Base-by-base conservation (phyloP, 768 basidiomycete species). In the Leccinum barrowsii region DNA sequence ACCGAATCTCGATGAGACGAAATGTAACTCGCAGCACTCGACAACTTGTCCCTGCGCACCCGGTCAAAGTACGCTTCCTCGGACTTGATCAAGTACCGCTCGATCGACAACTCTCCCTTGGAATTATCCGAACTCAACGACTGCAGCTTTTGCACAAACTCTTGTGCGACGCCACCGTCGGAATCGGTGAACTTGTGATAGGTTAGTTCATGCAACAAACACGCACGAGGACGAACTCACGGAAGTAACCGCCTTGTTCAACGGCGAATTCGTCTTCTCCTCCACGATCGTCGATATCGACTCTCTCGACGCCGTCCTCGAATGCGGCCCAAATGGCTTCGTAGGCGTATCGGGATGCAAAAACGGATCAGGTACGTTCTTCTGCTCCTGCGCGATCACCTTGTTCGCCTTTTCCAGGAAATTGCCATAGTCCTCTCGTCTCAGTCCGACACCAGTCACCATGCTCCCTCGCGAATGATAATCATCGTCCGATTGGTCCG, bases 11-110 rank as follows among this genome's bases (percentile, higher is more conserved):
- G 85, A 51, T 84, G 81, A 17, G 90, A 89, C 32, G 89, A 90
- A 47, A 85, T 80, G 56, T 90, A 76, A 72, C 91, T 92, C 10
- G 87, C 85, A 26, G 92, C 92, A 66, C 85, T 89, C 24, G 85
- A 85, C 47, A 96, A 77, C 77, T 91, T 94, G 64, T 95, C 92
- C 73, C 86, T 90, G 68, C 89, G 85, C 62, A 94, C 90, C 69
- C 86, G 88, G 59, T 90, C 87, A 74, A 96, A 96, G 85, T 94
- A 97, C 0, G 85, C 85, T 68, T 94, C 92, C 75, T 97, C 94
- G 63, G 90, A 93, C 78, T 95, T 96, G 61, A 85, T 78, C 63
- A 97, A 75, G 80, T 79, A 97, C 71, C 89, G 89, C 71, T 96
- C 94, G 64, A 97, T 97, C 32, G 92, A 96, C 24, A 97, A 72